Conservation (phyloP, 176 grass and related monocot species). For the Eleusine indica region DNA sequence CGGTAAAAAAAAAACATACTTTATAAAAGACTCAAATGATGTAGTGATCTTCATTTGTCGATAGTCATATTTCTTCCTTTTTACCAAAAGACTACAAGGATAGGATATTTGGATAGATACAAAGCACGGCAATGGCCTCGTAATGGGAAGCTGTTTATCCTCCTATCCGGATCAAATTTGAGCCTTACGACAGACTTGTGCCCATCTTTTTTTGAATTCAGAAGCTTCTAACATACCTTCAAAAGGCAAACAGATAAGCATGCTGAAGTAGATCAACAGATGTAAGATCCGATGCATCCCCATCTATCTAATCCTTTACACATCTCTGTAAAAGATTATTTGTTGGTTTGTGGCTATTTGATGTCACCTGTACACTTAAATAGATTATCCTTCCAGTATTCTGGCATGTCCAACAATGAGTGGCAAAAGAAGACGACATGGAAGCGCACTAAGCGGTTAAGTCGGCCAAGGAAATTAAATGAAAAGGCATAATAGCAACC, state of each 20-base stretch:
- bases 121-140: background rate
- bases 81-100: background rate
- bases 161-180: background rate
- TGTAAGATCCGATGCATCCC: background rate
- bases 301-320: conserved; percentile 24
- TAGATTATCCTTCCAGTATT: conserved; percentile 36
- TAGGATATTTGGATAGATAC: background rate
- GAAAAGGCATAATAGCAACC: background rate
- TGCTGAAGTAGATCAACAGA: conserved; percentile 9
- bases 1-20: background rate
- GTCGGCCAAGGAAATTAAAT: background rate
- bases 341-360: conserved; percentile 24
- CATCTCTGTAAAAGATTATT: conserved; percentile 19
- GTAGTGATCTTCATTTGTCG: background rate
- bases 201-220: background rate
- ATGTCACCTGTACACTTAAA: conserved; percentile 25
- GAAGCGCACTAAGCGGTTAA: conserved; percentile 24
- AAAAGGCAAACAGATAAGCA: background rate
- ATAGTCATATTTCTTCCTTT: background rate
- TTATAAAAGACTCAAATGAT: background rate
- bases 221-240: background rate
- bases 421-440: conserved; percentile 36
- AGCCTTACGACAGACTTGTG: background rate
- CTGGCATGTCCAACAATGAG: conserved; percentile 12
- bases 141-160: background rate